Percentiles rank a stretch among this genome's conserved stretches.
Evolutionary conservation across 257 asterid species (phyloP).

Genomic region (Anisodus tanguticus): DNA sequence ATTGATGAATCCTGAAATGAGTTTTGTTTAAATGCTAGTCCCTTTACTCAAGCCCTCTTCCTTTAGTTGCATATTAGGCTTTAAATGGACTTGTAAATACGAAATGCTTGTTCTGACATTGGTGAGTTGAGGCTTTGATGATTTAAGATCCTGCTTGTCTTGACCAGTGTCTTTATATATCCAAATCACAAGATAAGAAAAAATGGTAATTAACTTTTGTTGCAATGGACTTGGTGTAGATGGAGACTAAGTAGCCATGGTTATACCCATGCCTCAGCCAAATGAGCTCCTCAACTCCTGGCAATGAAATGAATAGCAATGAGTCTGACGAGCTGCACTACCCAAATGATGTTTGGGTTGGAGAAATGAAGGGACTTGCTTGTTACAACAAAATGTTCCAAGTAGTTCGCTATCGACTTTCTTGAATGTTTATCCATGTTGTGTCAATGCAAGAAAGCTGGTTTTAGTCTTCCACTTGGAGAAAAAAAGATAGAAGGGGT

Average conservation of each 20-base stretch:
- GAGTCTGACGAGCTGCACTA: slow-evolving; percentile 15
- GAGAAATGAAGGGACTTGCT: slow-evolving; percentile 30
- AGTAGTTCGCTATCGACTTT: neutral
- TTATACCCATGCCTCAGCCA: neutral
- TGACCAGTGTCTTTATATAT: neutral
- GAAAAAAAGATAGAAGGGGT: neutral
- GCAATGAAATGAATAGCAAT: neutral
- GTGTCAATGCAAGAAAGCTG: slow-evolving; percentile 35
- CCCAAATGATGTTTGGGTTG: slow-evolving; percentile 27
- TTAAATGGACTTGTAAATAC: neutral
- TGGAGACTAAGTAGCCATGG: slow-evolving; percentile 39
- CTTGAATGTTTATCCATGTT: slow-evolving; percentile 22
- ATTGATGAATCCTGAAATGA: neutral
- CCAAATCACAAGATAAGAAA: neutral
- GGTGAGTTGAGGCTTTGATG: neutral
- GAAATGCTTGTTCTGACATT: slow-evolving; percentile 21
- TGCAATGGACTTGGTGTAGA: slow-evolving; percentile 42
- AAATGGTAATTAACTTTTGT: neutral
- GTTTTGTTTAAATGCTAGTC: neutral
- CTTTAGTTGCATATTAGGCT: slow-evolving; percentile 23
- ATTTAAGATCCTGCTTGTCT: neutral
- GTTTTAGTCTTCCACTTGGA: slow-evolving; percentile 30
- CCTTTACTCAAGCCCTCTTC: neutral
- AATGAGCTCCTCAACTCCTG: slow-evolving; percentile 16
- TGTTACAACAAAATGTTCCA: slow-evolving; percentile 24